phyloP scores from a whole-genome alignment of 2,329 filamentous ascomycete genomes.

The Fusarium nygamai region DNA sequence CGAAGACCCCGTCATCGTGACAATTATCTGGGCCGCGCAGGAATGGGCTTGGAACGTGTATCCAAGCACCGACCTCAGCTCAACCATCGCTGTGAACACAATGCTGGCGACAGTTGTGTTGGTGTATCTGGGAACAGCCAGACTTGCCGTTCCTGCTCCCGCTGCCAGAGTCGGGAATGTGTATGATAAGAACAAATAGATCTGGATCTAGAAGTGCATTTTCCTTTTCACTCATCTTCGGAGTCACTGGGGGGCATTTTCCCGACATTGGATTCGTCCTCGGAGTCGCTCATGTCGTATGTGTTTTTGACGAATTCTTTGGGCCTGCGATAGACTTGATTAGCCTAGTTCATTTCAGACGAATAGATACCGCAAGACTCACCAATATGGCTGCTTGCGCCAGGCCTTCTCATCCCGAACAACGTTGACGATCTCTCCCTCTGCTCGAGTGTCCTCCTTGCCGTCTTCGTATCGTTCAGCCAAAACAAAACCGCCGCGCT shows the following conservation, averaged over 20 bases:
- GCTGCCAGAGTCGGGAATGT: conserved; percentile 17
- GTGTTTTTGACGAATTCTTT: conserved; percentile 77
- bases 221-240: conserved; percentile 62
- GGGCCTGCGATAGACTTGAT: conserved; percentile 66
- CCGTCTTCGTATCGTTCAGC: conserved; percentile 74
- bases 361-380: conserved; percentile 31
- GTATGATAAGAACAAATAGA: conserved; percentile 47
- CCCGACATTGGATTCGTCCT: conserved; percentile 82
- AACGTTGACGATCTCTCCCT: conserved; percentile 91
- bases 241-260: conserved; percentile 87
- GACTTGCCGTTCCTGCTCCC: conserved; percentile 46
- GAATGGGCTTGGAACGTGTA: conserved; percentile 96
- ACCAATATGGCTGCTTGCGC: conserved; percentile 93
- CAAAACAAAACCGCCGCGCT: conserved; percentile 86
- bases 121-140: conserved; percentile 67
- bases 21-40: conserved; percentile 77
- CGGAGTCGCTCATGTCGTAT: conserved; percentile 72
- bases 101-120: conserved; percentile 73
- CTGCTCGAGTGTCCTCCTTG: conserved; percentile 79
- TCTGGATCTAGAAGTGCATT: conserved; percentile 21
- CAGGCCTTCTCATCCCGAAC: conserved; percentile 91
- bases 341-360: conserved; percentile 16
- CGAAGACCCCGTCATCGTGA: conserved; percentile 73
- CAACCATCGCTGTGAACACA: conserved; percentile 72
- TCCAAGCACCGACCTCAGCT: conserved; percentile 74